Base-by-base conservation (phyloP, 495 filamentous ascomycete species). In the Glarea lozoyensis region DNA sequence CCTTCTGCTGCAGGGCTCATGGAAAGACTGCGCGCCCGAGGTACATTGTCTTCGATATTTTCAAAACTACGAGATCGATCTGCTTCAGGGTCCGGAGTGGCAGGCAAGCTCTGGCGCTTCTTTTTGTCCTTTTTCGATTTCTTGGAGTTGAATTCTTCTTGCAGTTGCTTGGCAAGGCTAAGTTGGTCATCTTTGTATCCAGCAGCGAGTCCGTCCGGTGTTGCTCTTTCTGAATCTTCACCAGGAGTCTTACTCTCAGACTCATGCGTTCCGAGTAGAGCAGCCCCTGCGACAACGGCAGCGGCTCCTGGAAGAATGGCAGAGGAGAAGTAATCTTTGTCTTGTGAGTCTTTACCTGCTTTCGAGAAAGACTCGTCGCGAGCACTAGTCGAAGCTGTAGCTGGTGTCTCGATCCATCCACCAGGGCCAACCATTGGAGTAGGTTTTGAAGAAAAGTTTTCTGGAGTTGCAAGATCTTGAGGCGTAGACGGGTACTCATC, bases 121-220 rank as follows among this genome's bases (percentile, higher is more conserved):
- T 65, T 64, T 50, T 63, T 63, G 38, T 68, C 70, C 40, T 43
- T 60, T 40, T 60, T 65, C 33, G 67, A 58, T 17, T 58, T 38
- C 20, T 59, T 40, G 32, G 15, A 35, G 17, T 15, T 15, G 45
- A 58, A 43, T 58, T 46, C 53, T 57, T 56, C 47, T 52, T 55
- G 17, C 53, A 56, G 21, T 22, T 40, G 37, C 3, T 19, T 21
- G 13, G 25, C 38, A n/a, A 46, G 17, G 15, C 15, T 13, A 21
- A 40, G 37, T n/a, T 25, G 12, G 23, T 32, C 21, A 21, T 43
- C 6, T 4, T 48, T 23, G 17, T 52, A 42, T n/a, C 29, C 38
- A 12, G 23, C 45, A 18, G 9, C 21, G 4, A 41, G 24, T 13
- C 40, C 45, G 19, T 45, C 46, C 22, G 25, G 25, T n/a, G 7